These are phyloP conservation scores for Penicillium sp. DNA, from an alignment of 2,329 filamentous ascomycete genomes.

Conservation along the genomic window DNA sequence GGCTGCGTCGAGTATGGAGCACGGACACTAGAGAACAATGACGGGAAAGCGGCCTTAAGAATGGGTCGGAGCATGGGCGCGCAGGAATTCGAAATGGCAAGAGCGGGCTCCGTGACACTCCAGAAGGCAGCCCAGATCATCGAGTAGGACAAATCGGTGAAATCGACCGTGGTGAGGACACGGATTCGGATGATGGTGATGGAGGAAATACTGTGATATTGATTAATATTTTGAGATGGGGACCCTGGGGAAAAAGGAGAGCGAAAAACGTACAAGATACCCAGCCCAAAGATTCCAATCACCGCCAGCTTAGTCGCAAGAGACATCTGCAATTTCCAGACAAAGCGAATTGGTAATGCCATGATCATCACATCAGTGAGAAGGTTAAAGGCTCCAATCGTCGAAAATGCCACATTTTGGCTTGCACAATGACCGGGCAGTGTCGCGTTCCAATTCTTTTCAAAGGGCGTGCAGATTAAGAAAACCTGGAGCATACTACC, in stretches of 20 bases:
- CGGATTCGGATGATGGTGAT: conserved; percentile 28
- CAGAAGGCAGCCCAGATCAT: conserved; percentile 28
- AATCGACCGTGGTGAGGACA: conserved; percentile 24
- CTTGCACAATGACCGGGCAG: conserved; percentile 23
- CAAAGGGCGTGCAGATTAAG: conserved; percentile 22
- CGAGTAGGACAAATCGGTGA: conserved; percentile 24
- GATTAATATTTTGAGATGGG: not conserved
- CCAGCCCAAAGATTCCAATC: conserved; percentile 26
- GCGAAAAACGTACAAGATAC: conserved; percentile 19
- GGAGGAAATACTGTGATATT: conserved; percentile 21
- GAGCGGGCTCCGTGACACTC: conserved; percentile 28
- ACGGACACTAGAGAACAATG: conserved; percentile 10
- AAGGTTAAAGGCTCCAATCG: conserved; percentile 27
- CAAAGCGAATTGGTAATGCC: conserved; percentile 25
- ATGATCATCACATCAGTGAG: conserved; percentile 28
- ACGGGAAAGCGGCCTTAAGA: conserved; percentile 18
- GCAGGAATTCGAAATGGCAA: conserved; percentile 26
- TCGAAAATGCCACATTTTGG: conserved; percentile 25
- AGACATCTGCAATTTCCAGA: conserved; percentile 29
- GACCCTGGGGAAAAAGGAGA: not conserved
- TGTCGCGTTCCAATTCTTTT: conserved; percentile 20
- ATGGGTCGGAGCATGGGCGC: conserved; percentile 28
- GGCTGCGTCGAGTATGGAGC: conserved; percentile 6
- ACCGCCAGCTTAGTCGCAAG: conserved; percentile 24
- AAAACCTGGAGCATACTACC: conserved; percentile 33